phyloP scores from a whole-genome alignment of 2,329 filamentous ascomycete species.

The Clarireedia hainanense region DNA sequence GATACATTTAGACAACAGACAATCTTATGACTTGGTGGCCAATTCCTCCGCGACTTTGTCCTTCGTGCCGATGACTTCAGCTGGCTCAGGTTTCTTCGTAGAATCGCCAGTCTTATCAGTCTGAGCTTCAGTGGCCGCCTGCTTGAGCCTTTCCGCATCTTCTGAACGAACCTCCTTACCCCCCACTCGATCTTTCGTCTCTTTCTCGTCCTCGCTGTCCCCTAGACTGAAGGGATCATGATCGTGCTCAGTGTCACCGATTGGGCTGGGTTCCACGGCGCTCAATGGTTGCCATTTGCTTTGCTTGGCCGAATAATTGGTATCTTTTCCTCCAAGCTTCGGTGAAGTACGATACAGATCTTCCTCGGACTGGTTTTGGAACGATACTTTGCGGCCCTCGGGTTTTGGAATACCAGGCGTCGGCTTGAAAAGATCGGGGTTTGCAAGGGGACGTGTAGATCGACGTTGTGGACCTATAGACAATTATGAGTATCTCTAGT shows the following conservation, averaged over 20 bases:
- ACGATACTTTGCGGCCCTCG: constrained; percentile 44
- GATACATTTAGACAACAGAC: background rate
- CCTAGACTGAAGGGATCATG: constrained; percentile 88
- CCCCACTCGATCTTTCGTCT: constrained; percentile 48
- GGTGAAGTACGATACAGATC: constrained; percentile 64
- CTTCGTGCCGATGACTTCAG: constrained; percentile 25
- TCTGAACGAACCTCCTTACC: constrained; percentile 50
- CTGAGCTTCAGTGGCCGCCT: constrained; percentile 47
- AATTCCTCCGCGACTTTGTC: constrained; percentile 26
- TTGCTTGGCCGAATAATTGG: constrained; percentile 47
- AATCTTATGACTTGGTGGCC: constrained; percentile 18
- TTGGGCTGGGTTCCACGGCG: constrained; percentile 73
- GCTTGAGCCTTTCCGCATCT: constrained; percentile 50
- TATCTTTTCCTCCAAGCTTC: constrained; percentile 45
- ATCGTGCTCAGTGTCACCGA: constrained; percentile 70
- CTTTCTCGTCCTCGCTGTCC: constrained; percentile 89
- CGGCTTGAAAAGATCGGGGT: constrained; percentile 74
- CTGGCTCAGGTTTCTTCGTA: constrained; percentile 23
- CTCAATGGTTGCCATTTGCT: constrained; percentile 98
- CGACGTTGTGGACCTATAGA: constrained; percentile 44
- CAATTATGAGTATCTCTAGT: constrained; percentile 20
- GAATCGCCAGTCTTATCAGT: constrained; percentile 32
- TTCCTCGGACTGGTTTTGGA: constrained; percentile 60
- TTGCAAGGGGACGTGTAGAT: constrained; percentile 60
- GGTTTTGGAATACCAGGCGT: constrained; percentile 37